Evolutionary conservation across 169 alveolate species (phyloP), one percentile per base, ranked within the genome.

Genomic region (Plasmodium malariae): DNA sequence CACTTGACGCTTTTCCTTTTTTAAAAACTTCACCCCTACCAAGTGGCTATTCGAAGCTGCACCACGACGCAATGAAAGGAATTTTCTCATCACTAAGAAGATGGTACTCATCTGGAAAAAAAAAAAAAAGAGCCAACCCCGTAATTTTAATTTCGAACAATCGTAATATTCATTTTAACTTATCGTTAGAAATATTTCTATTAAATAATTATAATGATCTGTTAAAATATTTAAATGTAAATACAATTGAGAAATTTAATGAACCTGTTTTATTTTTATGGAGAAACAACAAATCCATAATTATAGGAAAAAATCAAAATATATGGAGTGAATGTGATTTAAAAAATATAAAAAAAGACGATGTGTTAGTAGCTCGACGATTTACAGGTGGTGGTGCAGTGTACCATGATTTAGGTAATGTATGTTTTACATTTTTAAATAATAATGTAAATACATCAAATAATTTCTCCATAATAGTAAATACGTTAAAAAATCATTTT

Each of bases 301-400:
- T 98, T 28, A 96, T 98, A 1, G 99, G 99, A 3, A 88, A 97
- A 45, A 95, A 98, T 93, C 97, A 97, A 86, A 97, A 98, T 74
- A 97, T 98, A 19, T 97, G 98, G 98, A 94, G 96, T 65, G 99
- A 98, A 92, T 97, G 99, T 86, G 93, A 96, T 88, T 92, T 97
- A n/a, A 88, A 94, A 9, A 86, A 72, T 26, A 92, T 97, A 91
- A 94, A 97, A 63, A 55, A 74, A 40, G 97, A 97, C 65, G 93
- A 93, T 26, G 97, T 98, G 17, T 70, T 89, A 36, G 92, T 97
- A 30, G 97, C 97, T n/a, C 92, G 99, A 65, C 71, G 99, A 80
- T 96, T 95, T 88, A 94, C 98, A 12, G 99, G 99, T 62, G 99
- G 99, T 17, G 99, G 99, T 3, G 98, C 99, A 36, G 99, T 97